Conservation (phyloP, 164 flowering plant species). For the Pachysandra terminalis region DNA sequence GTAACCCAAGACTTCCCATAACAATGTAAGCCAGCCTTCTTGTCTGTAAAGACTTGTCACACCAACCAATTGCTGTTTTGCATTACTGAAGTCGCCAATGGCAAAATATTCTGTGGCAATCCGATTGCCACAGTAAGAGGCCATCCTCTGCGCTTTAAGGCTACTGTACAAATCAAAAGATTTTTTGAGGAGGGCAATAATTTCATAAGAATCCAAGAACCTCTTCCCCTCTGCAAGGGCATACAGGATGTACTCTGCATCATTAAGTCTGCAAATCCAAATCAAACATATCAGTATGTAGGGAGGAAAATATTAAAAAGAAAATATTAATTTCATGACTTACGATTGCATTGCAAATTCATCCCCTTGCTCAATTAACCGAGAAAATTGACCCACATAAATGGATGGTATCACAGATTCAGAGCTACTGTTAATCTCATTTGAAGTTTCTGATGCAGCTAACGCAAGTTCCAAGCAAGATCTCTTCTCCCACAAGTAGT, state of each 20-base stretch:
- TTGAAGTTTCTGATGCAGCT: conserved; percentile 45
- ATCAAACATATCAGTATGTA: conserved; percentile 15
- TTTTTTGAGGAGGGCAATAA: conserved; percentile 78
- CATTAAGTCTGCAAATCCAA: conserved; percentile 63
- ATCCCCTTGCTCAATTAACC: conserved; percentile 66
- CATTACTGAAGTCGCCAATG: conserved; percentile 51
- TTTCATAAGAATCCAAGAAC: conserved; percentile 84
- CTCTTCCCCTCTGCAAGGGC: conserved; percentile 79
- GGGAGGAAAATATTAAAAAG: background rate
- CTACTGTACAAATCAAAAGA: conserved; percentile 59
- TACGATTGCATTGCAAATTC: conserved; percentile 59
- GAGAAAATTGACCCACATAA: conserved; percentile 87
- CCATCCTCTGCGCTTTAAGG: conserved; percentile 64
- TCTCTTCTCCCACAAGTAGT: conserved; percentile 78
- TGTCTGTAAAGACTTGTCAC: conserved; percentile 65
- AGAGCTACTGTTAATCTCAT: conserved; percentile 43
- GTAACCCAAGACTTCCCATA: conserved; percentile 92
- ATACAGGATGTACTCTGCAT: conserved; percentile 69
- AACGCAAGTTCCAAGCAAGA: conserved; percentile 55
- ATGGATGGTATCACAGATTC: conserved; percentile 74
- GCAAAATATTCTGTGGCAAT: conserved; percentile 81
- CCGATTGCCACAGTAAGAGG: conserved; percentile 58
- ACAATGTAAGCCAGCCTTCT: conserved; percentile 85
- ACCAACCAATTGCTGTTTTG: conserved; percentile 60
- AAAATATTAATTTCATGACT: conserved; percentile 25